Base-by-base conservation (phyloP, 768 basidiomycete species). In the Lactarius akahatsu region DNA sequence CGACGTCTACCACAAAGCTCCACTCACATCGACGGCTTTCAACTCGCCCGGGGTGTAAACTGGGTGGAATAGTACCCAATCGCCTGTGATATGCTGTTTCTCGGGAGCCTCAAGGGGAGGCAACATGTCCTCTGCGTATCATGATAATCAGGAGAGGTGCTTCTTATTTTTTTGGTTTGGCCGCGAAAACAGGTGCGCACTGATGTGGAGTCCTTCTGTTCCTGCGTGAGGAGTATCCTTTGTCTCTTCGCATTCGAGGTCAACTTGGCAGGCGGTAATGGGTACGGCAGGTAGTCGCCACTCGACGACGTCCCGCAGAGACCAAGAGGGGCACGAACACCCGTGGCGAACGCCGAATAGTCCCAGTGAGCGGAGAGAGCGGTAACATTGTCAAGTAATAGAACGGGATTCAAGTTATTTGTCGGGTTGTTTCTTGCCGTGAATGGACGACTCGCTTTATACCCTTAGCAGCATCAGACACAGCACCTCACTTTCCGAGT, bases 21-120 rank as follows among this genome's bases (percentile, higher is more conserved):
- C 11, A 66, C 77, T 59, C 72, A 90, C 91, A 76, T 90, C 79
- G 18, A 92, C 91, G 16, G 90, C 83, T 69, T 79, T 86, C 59
- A 93, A 74, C 73, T 94, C 92, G 43, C 85, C 85, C 20, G 78
- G 75, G 7, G 90, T 85, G 75, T 98, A 98, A 2, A 96, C 94
- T 0, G 96, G 96, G 73, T 96, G 93, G 74, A 94, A 93, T 2
- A 97, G 78, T 13, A 96, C 93, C 93, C 94, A 97, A 71, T 92
- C 91, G 2, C 91, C 91, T 7, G 68, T 73, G 47, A 76, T 45
- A 15, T 65, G 50, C 38, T 60, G 26, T 26, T 58, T 23, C 2
- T 52, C 23, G 6, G 47, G 80, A 82, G 57, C 4, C 26, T 57
- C 34, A 34, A 57, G 56, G 8, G 60, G n/a, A 32, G 64, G 61